Conservation (phyloP, 352 stramenopile species). For the Globisporangium abappressorium region DNA sequence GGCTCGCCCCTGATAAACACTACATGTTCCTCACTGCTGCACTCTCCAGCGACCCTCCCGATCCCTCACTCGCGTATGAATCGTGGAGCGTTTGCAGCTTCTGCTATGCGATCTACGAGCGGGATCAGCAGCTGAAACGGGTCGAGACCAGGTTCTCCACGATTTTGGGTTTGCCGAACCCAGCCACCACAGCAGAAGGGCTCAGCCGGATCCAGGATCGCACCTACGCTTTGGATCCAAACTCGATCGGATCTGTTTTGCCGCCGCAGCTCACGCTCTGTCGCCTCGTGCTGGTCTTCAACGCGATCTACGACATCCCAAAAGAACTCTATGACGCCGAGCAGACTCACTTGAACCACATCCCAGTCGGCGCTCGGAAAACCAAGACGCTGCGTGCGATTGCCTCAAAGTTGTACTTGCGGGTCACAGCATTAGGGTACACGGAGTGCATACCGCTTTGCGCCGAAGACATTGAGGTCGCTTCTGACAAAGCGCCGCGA, state of each 20-base stretch:
- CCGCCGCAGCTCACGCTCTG: constrained; percentile 75
- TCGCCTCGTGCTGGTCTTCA: constrained; percentile 71
- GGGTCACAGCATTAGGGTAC: constrained; percentile 68
- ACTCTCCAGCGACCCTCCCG: constrained; percentile 38
- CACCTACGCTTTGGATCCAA: constrained; percentile 44
- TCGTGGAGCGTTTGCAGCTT: constrained; percentile 83
- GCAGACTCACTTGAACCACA: constrained; percentile 25
- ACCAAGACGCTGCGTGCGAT: constrained; percentile 18
- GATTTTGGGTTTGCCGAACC: constrained; percentile 44
- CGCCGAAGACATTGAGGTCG: constrained; percentile 45
- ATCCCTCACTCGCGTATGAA: constrained; percentile 70
- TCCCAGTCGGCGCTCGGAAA: constrained; percentile 19
- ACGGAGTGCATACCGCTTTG: constrained; percentile 76
- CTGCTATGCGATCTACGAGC: constrained; percentile 84
- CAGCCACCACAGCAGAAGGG: constrained; percentile 27
- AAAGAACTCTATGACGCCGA: constrained; percentile 72
- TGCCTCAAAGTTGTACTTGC: constrained; percentile 59
- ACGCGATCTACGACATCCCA: constrained; percentile 81
- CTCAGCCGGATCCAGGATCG: constrained; percentile 51
- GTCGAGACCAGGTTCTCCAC: constrained; percentile 63
- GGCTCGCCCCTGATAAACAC: constrained; percentile 43
- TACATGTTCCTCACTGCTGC: constrained; percentile 48
- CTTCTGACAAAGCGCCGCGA: constrained; percentile 43
- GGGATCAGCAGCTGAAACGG: constrained; percentile 72
- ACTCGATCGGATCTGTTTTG: constrained; percentile 34